Percentiles rank a stretch among this genome's conserved stretches.
These are phyloP conservation scores for Balakata baccata DNA, from an alignment of 345 rosid genomes.

Conservation along the genomic window DNA sequence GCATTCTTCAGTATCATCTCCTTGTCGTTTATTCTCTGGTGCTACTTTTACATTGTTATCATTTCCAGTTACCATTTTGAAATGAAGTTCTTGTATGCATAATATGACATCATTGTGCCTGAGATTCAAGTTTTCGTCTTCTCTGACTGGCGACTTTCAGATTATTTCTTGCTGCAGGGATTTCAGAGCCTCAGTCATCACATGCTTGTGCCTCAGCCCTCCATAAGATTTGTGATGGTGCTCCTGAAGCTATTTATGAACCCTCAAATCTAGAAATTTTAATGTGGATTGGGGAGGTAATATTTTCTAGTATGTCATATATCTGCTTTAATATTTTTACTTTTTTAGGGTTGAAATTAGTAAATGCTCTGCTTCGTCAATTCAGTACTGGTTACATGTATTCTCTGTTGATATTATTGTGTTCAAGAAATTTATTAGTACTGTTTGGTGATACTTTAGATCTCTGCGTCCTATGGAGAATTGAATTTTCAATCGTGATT, in stretches of 20 bases:
- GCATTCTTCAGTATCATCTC: not conserved
- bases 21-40: not conserved
- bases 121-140: slow-evolving; percentile 20
- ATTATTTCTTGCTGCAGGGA: slow-evolving; percentile 91
- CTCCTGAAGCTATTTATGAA: slow-evolving; percentile 61
- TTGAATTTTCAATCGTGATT: not conserved
- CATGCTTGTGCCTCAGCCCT: slow-evolving; percentile 83
- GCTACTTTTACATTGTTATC: slow-evolving; percentile 1
- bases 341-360: slow-evolving; percentile 3
- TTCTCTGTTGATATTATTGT: not conserved
- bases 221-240: slow-evolving; percentile 90
- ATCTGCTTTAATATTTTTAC: not conserved
- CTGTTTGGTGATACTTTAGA: not conserved
- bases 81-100: slow-evolving; percentile 7
- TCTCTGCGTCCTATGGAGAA: not conserved
- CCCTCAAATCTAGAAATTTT: slow-evolving; percentile 82
- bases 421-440: slow-evolving; percentile 6
- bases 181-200: slow-evolving; percentile 67
- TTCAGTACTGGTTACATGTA: not conserved
- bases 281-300: slow-evolving; percentile 91
- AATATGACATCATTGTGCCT: not conserved
- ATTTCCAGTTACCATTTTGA: not conserved
- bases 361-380: not conserved
- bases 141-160: slow-evolving; percentile 64
- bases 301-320: not conserved